These are phyloP conservation scores for Viridothelium virens DNA, from an alignment of 495 filamentous ascomycete species.

Conservation along the genomic window DNA sequence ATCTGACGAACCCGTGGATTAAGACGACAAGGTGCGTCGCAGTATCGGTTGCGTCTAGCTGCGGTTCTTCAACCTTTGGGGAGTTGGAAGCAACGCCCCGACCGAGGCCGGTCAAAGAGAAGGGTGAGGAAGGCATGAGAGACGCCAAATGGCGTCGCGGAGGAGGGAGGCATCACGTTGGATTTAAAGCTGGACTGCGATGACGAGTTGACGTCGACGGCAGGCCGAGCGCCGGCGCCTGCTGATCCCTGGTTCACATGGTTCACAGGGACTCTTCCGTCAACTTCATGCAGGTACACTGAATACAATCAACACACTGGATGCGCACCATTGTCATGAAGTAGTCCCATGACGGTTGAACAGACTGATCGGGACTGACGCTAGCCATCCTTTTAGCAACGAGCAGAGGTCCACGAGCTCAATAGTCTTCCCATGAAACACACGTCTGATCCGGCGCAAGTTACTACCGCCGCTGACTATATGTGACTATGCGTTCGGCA, in stretches of 20 bases:
- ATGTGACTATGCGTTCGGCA: background rate
- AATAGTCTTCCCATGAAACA: no score
- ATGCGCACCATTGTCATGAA: no score
- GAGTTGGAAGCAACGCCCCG: background rate
- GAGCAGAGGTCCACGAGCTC: no score
- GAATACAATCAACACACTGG: background rate
- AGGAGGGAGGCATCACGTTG: background rate
- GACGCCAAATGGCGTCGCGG: background rate
- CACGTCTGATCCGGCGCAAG: no score
- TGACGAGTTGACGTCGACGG: constrained; percentile 1
- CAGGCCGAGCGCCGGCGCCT: background rate
- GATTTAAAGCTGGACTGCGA: constrained; percentile 3
- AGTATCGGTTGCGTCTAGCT: constrained; percentile 22
- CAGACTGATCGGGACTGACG: no score
- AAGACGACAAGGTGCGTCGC: constrained; percentile 82
- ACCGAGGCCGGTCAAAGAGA: background rate
- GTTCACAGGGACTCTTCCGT: background rate
- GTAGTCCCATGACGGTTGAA: no score
- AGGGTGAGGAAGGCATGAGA: background rate
- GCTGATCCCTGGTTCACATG: background rate
- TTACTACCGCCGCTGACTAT: no score
- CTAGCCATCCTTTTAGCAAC: no score
- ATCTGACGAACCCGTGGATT: constrained; percentile 70
- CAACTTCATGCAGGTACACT: background rate
- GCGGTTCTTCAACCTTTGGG: constrained; percentile 5